phyloP scores from a whole-genome alignment of 2,329 filamentous ascomycete genomes.

The Pseudogymnoascus sp. region DNA sequence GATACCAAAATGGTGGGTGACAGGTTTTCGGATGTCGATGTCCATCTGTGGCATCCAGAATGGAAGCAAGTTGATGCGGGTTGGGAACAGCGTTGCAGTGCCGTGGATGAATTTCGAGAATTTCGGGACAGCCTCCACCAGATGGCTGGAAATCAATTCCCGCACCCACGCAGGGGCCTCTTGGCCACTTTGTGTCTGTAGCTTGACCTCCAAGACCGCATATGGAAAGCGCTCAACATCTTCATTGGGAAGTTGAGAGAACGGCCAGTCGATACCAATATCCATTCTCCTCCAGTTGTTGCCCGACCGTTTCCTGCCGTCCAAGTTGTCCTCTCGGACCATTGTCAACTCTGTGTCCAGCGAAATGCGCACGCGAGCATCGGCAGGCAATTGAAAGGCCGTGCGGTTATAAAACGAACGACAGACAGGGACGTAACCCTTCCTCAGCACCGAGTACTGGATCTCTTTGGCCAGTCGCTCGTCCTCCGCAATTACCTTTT shows the following conservation, averaged over 20 bases:
- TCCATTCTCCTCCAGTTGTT: conserved; percentile 96
- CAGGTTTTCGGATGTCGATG: conserved; percentile 90
- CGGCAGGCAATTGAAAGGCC: conserved; percentile 92
- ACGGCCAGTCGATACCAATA: conserved; percentile 93
- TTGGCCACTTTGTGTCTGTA: conserved; percentile 92
- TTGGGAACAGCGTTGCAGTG: conserved; percentile 77
- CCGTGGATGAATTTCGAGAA: conserved; percentile 99
- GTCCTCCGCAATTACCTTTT: conserved; percentile 84
- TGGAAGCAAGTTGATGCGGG: conserved; percentile 79
- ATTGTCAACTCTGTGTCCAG: conserved; percentile 94
- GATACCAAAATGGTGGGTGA: conserved; percentile 84
- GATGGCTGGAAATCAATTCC: conserved; percentile 83
- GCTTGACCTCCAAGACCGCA: conserved; percentile 91
- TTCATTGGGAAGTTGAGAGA: conserved; percentile 75
- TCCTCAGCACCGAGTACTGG: conserved; percentile 85
- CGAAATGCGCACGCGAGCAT: conserved; percentile 92
- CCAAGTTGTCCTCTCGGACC: conserved; percentile 90
- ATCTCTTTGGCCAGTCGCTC: conserved; percentile 86
- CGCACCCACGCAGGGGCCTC: conserved; percentile 96
- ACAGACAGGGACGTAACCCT: conserved; percentile 80
- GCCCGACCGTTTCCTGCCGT: conserved; percentile 67
- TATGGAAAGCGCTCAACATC: conserved; percentile 93
- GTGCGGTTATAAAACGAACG: conserved; percentile 97
- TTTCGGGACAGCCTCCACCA: conserved; percentile 97
- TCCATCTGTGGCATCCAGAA: conserved; percentile 99